These are phyloP conservation scores for Penicillium sp. DNA, from an alignment of 2,329 filamentous ascomycete genomes.

Conservation along the genomic window DNA sequence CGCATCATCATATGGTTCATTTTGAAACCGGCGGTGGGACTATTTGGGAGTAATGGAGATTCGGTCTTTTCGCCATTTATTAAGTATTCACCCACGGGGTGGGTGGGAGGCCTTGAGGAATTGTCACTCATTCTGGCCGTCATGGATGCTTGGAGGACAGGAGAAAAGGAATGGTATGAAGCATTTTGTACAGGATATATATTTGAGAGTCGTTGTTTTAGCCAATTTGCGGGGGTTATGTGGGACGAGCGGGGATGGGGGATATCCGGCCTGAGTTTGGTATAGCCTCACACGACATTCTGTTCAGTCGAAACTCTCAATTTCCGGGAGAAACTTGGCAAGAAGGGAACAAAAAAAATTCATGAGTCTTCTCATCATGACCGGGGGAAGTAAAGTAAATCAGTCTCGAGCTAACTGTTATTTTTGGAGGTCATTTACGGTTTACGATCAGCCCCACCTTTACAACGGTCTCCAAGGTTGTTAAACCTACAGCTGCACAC, in stretches of 20 bases:
- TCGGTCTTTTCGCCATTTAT: background rate
- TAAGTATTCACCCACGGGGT: background rate
- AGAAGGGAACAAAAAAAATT: background rate
- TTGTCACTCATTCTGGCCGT: background rate
- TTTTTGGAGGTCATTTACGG: background rate
- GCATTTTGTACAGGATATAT: background rate
- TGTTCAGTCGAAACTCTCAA: background rate
- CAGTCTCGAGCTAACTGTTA: background rate
- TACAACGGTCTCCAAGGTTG: background rate
- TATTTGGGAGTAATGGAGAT: background rate
- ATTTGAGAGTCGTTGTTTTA: background rate
- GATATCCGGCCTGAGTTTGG: background rate
- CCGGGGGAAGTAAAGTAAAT: background rate
- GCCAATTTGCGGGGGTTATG: background rate
- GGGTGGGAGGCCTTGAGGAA: background rate
- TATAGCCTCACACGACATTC: background rate
- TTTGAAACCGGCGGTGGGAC: background rate
- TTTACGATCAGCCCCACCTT: background rate
- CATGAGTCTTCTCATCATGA: background rate
- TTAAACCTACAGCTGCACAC: background rate
- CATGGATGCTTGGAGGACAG: background rate
- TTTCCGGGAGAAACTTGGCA: background rate
- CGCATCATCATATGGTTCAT: background rate
- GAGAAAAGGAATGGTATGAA: background rate
- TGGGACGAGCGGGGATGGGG: background rate